Evolutionary conservation across 2,329 filamentous ascomycete genomes (phyloP).

Genomic region (Amesomyces nigricolor): DNA sequence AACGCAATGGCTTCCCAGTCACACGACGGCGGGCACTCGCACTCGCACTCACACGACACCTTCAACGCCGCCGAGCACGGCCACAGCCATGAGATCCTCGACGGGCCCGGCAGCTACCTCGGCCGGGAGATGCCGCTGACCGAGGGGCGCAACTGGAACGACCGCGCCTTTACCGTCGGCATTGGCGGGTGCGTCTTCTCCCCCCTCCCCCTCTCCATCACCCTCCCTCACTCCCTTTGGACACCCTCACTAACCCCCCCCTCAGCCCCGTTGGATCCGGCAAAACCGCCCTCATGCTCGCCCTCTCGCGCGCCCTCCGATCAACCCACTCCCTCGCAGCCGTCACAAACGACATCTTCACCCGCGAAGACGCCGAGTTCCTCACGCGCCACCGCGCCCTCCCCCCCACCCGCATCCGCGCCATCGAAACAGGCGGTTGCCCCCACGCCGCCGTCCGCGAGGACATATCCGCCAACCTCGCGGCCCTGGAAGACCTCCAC

Average conservation of each 20-base stretch:
- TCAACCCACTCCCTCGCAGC: constrained; percentile 80
- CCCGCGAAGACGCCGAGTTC: constrained; percentile 96
- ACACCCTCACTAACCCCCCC: background rate
- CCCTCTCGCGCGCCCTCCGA: constrained; percentile 80
- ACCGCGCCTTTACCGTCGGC: constrained; percentile 91
- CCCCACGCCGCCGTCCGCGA: constrained; percentile 96
- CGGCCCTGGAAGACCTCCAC: constrained; percentile 85
- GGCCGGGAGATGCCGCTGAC: constrained; percentile 90
- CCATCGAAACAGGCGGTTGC: constrained; percentile 96
- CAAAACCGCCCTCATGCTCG: constrained; percentile 95
- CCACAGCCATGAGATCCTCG: constrained; percentile 91
- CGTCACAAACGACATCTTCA: constrained; percentile 99
- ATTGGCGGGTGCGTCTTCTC: constrained; percentile 71
- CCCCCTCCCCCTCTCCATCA: background rate
- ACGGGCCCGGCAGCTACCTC: constrained; percentile 85
- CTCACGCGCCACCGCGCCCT: constrained; percentile 82
- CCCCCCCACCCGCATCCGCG: constrained; percentile 75
- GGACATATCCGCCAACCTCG: constrained; percentile 90
- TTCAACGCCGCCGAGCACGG: constrained; percentile 68
- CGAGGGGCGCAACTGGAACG: constrained; percentile 79
- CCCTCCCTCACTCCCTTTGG: no score
- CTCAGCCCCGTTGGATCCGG: constrained; percentile 86
- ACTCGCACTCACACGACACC: constrained; percentile 51
- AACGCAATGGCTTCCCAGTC: constrained; percentile 24
- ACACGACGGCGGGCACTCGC: constrained; percentile 30